These are phyloP conservation scores for Endocarpon pusillum DNA, from an alignment of 495 filamentous ascomycete species.

Conservation along the genomic window DNA sequence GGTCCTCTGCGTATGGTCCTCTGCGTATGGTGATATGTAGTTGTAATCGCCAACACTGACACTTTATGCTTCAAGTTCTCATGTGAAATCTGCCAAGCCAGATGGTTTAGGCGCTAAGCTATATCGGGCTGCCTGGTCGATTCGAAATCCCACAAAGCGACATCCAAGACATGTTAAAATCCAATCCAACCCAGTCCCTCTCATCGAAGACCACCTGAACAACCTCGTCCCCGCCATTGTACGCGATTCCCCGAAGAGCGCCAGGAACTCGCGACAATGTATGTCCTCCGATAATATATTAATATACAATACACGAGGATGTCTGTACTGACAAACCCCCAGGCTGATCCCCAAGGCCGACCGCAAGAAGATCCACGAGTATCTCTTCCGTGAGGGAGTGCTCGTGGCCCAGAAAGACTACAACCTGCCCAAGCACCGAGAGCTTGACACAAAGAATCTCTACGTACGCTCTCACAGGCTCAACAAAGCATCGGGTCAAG, in stretches of 20 bases:
- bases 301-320: background rate
- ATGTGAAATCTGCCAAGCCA: no score
- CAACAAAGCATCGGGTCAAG: background rate
- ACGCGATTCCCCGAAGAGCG: conserved; percentile 42
- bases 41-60: no score
- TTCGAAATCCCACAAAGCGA: no score
- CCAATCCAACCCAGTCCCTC: no score
- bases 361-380: conserved; percentile 99
- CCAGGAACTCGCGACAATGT: conserved; percentile 45
- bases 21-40: no score
- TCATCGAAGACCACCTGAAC: conserved; percentile 2
- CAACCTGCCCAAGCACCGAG: conserved; percentile 80
- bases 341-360: conserved; percentile 99
- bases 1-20: no score
- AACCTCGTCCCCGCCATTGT: conserved; percentile 22
- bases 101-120: no score
- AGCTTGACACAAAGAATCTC: conserved; percentile 98
- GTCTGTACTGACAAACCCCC: conserved; percentile 12
- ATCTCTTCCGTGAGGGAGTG: conserved; percentile 99
- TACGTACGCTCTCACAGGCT: conserved; percentile 29
- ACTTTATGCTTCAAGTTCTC: no score
- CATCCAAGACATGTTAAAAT: no score
- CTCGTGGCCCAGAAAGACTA: conserved; percentile 98
- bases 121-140: no score
- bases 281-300: conserved; percentile 8